Percentiles rank a stretch among this genome's conserved stretches.
phyloP scores from a whole-genome alignment of 2,329 filamentous ascomycete genomes.

The Kalmusia sp. region DNA sequence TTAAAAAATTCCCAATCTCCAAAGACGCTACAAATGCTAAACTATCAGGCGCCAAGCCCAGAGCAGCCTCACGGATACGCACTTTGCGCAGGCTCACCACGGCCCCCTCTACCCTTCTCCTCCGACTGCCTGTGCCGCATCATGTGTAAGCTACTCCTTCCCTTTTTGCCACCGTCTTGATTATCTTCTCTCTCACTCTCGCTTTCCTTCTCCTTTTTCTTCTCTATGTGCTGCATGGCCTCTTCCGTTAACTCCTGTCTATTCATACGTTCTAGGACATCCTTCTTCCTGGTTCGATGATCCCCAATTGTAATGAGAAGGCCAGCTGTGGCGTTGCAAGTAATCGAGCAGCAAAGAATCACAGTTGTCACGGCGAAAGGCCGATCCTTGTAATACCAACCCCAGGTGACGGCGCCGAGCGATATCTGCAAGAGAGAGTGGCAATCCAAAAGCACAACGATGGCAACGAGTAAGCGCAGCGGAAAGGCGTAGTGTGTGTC shows the following conservation, averaged over 20 bases:
- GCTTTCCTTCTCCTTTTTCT: slow-evolving; percentile 49
- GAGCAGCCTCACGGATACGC: slow-evolving; percentile 22
- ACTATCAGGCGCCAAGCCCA: background rate
- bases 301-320: slow-evolving; percentile 80
- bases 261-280: slow-evolving; percentile 78
- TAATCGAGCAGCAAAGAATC: slow-evolving; percentile 80
- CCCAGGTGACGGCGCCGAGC: slow-evolving; percentile 80
- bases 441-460: slow-evolving; percentile 79
- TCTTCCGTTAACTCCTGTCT: slow-evolving; percentile 76
- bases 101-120: background rate
- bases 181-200: slow-evolving; percentile 47
- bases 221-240: slow-evolving; percentile 65
- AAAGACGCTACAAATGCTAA: slow-evolving; percentile 5
- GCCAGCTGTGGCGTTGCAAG: slow-evolving; percentile 78
- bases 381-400: slow-evolving; percentile 73
- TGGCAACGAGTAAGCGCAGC: slow-evolving; percentile 73
- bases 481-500: slow-evolving; percentile 82
- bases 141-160: slow-evolving; percentile 18
- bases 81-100: slow-evolving; percentile 21
- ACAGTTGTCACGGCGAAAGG: slow-evolving; percentile 78
- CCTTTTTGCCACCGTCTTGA: slow-evolving; percentile 17
- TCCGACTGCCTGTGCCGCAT: slow-evolving; percentile 8
- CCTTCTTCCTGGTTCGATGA: slow-evolving; percentile 80
- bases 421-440: slow-evolving; percentile 83
- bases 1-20: background rate